Evolutionary conservation across 176 grass and related monocot genomes (phyloP).

Genomic region (Oryza longistaminata): DNA sequence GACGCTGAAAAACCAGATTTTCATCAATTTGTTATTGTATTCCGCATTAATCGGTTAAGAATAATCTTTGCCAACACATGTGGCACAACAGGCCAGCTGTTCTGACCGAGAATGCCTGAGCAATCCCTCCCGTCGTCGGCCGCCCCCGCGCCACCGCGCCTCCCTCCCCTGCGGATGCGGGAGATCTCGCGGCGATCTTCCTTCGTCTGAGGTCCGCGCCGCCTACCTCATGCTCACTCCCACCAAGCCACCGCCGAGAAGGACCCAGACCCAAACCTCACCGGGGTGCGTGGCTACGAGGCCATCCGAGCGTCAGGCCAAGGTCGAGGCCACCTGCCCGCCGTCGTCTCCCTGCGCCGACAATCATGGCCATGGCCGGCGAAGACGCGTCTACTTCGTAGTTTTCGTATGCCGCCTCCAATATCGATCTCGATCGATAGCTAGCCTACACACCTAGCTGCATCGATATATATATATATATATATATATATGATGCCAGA

Average conservation of each 20-base stretch:
- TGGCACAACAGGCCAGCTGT: background rate
- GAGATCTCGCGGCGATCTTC: too few relatives aligned
- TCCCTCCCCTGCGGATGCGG: too few relatives aligned
- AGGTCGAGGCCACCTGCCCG: slow-evolving; percentile 52
- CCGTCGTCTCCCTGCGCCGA: slow-evolving; percentile 69
- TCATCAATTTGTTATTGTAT: too few relatives aligned
- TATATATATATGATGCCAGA: slow-evolving; percentile 13
- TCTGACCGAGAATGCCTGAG: background rate
- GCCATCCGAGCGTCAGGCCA: slow-evolving; percentile 58
- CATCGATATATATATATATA: too few relatives aligned
- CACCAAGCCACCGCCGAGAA: slow-evolving; percentile 52
- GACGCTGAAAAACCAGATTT: too few relatives aligned
- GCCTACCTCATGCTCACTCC: slow-evolving; percentile 56
- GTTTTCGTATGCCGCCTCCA: too few relatives aligned
- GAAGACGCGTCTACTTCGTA: slow-evolving; percentile 52
- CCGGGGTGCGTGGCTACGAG: slow-evolving; percentile 59
- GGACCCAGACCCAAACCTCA: slow-evolving; percentile 54
- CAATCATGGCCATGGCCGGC: slow-evolving; percentile 70
- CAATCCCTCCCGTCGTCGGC: too few relatives aligned
- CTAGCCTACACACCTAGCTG: too few relatives aligned
- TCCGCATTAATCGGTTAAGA: too few relatives aligned
- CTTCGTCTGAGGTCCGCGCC: slow-evolving; percentile 58
- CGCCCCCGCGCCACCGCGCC: too few relatives aligned
- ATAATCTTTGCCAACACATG: background rate
- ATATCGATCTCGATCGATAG: too few relatives aligned